A percentile compares a stretch with the other conserved stretches of the same genome.
Evolutionary conservation across 345 rosid genomes (phyloP).

Genomic region (Salix koriyanagi): DNA sequence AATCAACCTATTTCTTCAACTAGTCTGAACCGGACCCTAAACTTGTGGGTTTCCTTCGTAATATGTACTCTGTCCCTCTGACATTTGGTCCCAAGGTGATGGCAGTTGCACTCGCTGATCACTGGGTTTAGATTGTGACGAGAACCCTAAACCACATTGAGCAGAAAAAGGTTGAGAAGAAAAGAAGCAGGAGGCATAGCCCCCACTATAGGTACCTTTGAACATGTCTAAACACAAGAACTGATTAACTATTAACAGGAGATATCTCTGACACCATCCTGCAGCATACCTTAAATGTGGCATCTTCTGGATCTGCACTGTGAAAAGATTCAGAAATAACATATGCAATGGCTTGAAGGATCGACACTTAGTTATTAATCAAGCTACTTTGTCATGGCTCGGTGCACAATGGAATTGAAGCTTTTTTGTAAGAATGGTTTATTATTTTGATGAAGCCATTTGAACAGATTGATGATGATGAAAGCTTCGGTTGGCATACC

Average conservation of each 20-base stretch:
- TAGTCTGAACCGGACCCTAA: slow-evolving; percentile 22
- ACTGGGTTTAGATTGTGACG: background rate
- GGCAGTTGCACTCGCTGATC: background rate
- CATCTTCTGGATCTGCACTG: background rate
- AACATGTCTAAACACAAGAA: background rate
- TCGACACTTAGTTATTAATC: background rate
- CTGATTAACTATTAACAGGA: background rate
- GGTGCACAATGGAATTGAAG: background rate
- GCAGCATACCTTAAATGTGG: too few species aligned
- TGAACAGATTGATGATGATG: background rate
- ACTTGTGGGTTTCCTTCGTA: background rate
- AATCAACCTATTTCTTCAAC: slow-evolving; percentile 92
- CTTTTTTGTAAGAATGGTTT: background rate
- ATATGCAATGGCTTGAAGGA: background rate
- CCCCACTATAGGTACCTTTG: background rate
- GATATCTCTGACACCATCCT: background rate
- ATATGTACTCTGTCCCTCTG: background rate
- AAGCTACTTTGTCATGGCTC: background rate
- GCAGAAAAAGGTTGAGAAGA: background rate
- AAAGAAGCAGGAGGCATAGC: background rate
- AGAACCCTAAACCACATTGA: background rate
- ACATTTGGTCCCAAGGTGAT: background rate
- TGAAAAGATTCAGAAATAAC: background rate
- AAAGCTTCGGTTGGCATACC: background rate
- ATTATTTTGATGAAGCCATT: background rate